Percentiles rank a stretch among this genome's conserved stretches.
Evolutionary conservation across 257 asterid species (phyloP).

Genomic region (Anisodus tanguticus): DNA sequence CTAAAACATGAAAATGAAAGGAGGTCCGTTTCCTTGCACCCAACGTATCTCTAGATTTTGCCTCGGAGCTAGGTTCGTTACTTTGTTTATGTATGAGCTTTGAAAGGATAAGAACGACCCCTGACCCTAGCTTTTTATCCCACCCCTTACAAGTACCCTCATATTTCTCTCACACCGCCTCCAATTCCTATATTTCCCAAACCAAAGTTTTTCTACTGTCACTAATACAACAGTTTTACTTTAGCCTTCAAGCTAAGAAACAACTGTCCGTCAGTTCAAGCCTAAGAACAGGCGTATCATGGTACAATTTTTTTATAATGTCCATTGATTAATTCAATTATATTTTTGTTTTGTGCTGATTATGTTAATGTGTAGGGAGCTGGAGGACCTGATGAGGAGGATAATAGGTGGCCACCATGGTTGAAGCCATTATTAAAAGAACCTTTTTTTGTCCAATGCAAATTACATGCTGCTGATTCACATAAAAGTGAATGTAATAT

Average conservation of each 20-base stretch:
- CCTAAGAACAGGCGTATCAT: constrained; percentile 73
- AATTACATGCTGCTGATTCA: constrained; percentile 54
- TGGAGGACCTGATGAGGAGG: constrained; percentile 77
- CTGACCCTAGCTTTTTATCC: not conserved
- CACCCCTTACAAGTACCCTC: constrained; percentile 37
- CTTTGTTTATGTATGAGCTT: constrained; percentile 26
- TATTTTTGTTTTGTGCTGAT: not conserved
- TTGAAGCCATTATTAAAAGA: constrained; percentile 52
- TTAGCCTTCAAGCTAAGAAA: constrained; percentile 54
- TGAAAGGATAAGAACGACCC: constrained; percentile 37
- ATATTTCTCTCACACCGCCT: constrained; percentile 47
- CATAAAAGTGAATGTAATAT: constrained; percentile 71
- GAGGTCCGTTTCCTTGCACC: constrained; percentile 35
- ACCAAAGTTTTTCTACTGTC: not conserved
- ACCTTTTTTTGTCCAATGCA: constrained; percentile 63
- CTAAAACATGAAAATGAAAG: constrained; percentile 30
- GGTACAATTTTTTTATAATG: constrained; percentile 42
- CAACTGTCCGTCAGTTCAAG: constrained; percentile 69
- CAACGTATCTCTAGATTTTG: constrained; percentile 34
- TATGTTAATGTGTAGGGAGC: constrained; percentile 54
- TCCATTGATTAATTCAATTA: not conserved
- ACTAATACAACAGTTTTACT: constrained; percentile 28
- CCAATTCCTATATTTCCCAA: constrained; percentile 39
- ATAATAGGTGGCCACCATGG: constrained; percentile 71
- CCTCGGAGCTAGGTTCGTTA: constrained; percentile 34